A percentile compares a stretch with the other conserved stretches of the same genome.
These are phyloP conservation scores for Chloris gayana DNA, from an alignment of 176 grass and related monocot genomes.

Conservation along the genomic window DNA sequence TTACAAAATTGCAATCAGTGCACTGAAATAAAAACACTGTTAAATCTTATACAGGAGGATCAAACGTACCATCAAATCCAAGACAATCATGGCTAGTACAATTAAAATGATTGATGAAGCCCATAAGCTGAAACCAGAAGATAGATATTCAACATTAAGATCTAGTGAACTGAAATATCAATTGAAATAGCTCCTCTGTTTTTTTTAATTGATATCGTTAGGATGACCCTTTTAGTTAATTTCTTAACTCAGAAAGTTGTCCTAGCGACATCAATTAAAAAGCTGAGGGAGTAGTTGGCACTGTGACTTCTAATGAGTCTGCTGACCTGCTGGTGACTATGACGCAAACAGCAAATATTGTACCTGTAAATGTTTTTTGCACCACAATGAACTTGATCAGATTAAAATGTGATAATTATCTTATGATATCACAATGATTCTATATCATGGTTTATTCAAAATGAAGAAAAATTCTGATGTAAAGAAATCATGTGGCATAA, in stretches of 20 bases:
- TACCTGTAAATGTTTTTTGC: slow-evolving; percentile 55
- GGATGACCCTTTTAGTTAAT: no score
- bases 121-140: slow-evolving; percentile 77
- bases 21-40: slow-evolving; percentile 6
- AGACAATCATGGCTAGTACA: slow-evolving; percentile 80
- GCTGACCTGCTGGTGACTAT: slow-evolving; percentile 79
- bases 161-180: slow-evolving; percentile 24
- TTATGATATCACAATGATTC: background rate
- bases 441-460: slow-evolving; percentile 11
- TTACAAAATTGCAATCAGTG: slow-evolving; percentile 6
- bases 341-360: slow-evolving; percentile 88
- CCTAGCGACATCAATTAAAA: no score
- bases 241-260: no score
- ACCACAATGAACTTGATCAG: slow-evolving; percentile 32
- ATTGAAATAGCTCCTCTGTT: background rate
- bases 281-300: background rate
- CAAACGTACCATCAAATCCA: slow-evolving; percentile 88
- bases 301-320: slow-evolving; percentile 23
- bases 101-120: slow-evolving; percentile 81
- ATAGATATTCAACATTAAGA: slow-evolving; percentile 38
- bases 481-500: slow-evolving; percentile 3
- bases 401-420: slow-evolving; percentile 21
- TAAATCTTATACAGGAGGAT: slow-evolving; percentile 13
- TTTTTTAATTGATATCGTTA: no score
- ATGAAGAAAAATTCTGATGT: background rate